Percentiles rank a stretch among this genome's conserved stretches.
Evolutionary conservation across 2,329 filamentous ascomycete species (phyloP).

Genomic region (Bipolaris zeicola): DNA sequence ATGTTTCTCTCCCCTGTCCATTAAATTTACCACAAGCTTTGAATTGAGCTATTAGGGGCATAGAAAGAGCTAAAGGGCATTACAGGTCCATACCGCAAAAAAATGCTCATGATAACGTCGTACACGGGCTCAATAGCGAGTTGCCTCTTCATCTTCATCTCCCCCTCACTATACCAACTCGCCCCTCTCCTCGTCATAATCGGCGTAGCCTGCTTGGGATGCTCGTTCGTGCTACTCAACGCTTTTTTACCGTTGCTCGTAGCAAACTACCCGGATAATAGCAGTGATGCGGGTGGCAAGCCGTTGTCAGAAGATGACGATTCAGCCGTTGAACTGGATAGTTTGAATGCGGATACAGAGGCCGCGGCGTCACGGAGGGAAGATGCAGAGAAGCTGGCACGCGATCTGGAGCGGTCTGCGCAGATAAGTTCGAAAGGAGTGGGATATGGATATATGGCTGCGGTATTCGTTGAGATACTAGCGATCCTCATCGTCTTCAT

Average conservation of each 20-base stretch:
- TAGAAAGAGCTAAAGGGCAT: too few species aligned
- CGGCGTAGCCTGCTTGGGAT: conserved; percentile 87
- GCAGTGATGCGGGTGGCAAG: conserved; percentile 19
- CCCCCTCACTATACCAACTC: conserved; percentile 74
- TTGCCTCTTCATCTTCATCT: conserved; percentile 80
- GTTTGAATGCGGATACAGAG: conserved; percentile 23
- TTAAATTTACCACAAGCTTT: too few species aligned
- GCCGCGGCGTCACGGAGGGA: conserved; percentile 5
- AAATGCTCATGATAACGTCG: conserved; percentile 78
- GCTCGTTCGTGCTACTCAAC: conserved; percentile 95
- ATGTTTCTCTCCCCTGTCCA: conserved; percentile 44
- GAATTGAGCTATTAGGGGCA: too few species aligned
- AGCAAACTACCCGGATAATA: conserved; percentile 70
- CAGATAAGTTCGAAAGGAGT: conserved; percentile 87
- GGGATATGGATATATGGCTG: conserved; percentile 85
- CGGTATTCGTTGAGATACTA: conserved; percentile 77
- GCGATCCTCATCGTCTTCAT: conserved; percentile 75
- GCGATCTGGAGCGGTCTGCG: conserved; percentile 77
- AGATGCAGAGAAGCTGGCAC: conserved; percentile 52
- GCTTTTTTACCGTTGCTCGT: conserved; percentile 89
- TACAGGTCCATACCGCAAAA: conserved; percentile 72
- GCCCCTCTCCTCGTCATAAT: conserved; percentile 81
- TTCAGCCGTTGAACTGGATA: conserved; percentile 37
- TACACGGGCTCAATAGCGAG: conserved; percentile 77
- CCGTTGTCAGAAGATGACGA: conserved; percentile 15